Conservation (phyloP, 2,329 filamentous ascomycete genomes). For the Lizonia empirigonia region DNA sequence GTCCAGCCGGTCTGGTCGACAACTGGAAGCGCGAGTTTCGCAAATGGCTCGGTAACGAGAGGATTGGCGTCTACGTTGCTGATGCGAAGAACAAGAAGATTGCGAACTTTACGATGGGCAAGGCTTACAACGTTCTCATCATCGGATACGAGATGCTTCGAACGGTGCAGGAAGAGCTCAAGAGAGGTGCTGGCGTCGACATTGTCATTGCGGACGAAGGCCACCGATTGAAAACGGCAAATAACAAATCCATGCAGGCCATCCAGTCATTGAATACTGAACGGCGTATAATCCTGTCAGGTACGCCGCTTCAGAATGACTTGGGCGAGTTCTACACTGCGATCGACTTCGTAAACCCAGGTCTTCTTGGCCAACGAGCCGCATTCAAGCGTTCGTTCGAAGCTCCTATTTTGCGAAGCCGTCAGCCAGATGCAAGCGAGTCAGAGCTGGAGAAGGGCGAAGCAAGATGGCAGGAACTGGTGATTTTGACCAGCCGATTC, state of each 20-base stretch:
- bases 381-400: conserved; percentile 70
- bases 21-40: conserved; percentile 76
- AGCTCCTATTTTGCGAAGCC: conserved; percentile 65
- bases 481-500: conserved; percentile 65
- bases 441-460: conserved; percentile 69
- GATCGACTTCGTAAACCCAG: conserved; percentile 72
- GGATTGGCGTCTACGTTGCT: conserved; percentile 70
- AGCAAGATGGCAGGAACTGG: conserved; percentile 65
- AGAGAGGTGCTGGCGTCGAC: conserved; percentile 67
- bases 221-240: conserved; percentile 69
- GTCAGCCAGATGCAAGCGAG: conserved; percentile 66
- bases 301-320: conserved; percentile 72
- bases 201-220: conserved; percentile 74
- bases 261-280: conserved; percentile 68
- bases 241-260: conserved; percentile 70
- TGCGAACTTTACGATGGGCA: conserved; percentile 71
- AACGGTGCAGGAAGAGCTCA: conserved; percentile 67
- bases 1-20: conserved; percentile 72
- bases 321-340: conserved; percentile 70
- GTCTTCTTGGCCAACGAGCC: conserved; percentile 65
- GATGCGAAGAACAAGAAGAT: conserved; percentile 63
- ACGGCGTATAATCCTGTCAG: conserved; percentile 67
- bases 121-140: conserved; percentile 72
- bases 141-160: conserved; percentile 74
- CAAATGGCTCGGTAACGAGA: conserved; percentile 75